Evolutionary conservation across 2,329 filamentous ascomycete genomes (phyloP).

Genomic region (Ophiostoma perfectum): DNA sequence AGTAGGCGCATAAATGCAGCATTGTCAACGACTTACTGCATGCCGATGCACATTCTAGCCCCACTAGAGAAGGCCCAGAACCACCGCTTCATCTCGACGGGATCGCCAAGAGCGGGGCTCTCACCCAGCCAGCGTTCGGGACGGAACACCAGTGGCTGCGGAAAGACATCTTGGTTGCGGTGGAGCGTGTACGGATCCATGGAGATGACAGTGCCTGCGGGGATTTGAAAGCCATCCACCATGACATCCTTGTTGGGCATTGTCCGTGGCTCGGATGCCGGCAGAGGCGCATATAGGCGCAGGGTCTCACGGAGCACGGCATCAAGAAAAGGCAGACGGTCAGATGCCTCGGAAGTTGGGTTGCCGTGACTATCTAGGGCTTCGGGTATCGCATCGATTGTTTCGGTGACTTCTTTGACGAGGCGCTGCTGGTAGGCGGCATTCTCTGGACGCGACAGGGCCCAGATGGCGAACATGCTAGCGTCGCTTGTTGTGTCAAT

Average conservation of each 20-base stretch:
- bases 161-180: conserved; percentile 29
- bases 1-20: not conserved
- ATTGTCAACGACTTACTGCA: conserved; percentile 20
- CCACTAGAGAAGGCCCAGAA: conserved; percentile 67
- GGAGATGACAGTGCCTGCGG: conserved; percentile 28
- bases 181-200: conserved; percentile 31
- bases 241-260: conserved; percentile 29
- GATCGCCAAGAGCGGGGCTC: conserved; percentile 14
- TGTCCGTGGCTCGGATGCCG: conserved; percentile 47
- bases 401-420: conserved; percentile 36
- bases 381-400: not conserved
- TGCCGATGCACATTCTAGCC: conserved; percentile 61
- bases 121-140: conserved; percentile 29
- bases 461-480: conserved; percentile 47
- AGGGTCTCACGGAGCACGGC: conserved; percentile 48
- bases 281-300: conserved; percentile 46
- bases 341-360: conserved; percentile 35
- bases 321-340: conserved; percentile 41
- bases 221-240: conserved; percentile 29
- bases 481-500: conserved; percentile 47
- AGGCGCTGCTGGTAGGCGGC: conserved; percentile 41
- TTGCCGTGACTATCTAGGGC: conserved; percentile 30
- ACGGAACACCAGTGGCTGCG: conserved; percentile 27
- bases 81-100: conserved; percentile 34
- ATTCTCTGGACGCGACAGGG: conserved; percentile 42